Conservation (phyloP, 2,329 filamentous ascomycete species). For the Penicillium sp. region DNA sequence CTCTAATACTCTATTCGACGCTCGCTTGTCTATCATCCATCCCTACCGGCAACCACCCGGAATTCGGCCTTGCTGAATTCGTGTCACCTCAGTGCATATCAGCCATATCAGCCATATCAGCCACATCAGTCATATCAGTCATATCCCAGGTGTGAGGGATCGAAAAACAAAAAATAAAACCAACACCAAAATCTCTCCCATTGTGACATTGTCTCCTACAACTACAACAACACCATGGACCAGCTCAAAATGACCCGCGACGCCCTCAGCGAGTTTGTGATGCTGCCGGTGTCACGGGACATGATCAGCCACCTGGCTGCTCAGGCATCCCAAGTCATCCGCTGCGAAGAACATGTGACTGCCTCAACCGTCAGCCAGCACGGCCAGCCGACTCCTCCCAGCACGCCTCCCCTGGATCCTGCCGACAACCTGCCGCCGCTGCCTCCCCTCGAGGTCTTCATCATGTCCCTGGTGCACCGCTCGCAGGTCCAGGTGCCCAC, state of each 20-base stretch:
- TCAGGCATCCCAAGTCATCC: constrained; percentile 46
- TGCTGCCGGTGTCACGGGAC: constrained; percentile 43
- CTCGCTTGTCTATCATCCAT: background rate
- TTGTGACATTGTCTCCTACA: background rate
- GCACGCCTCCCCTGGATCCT: constrained; percentile 53
- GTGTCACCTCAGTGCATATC: too few relatives aligned
- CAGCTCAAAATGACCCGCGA: constrained; percentile 24
- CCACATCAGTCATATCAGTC: too few relatives aligned
- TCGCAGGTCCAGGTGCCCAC: constrained; percentile 97
- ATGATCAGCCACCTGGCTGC: constrained; percentile 47
- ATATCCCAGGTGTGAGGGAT: constrained; percentile 1
- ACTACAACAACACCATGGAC: constrained; percentile 16
- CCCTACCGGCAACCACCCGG: constrained; percentile 1
- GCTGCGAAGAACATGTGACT: constrained; percentile 50
- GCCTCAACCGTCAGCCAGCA: constrained; percentile 36
- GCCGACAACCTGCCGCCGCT: constrained; percentile 47
- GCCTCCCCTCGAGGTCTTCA: constrained; percentile 84
- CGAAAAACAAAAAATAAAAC: background rate
- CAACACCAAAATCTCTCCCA: background rate
- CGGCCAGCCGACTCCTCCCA: constrained; percentile 57
- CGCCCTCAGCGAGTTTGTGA: constrained; percentile 47
- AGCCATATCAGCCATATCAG: too few relatives aligned
- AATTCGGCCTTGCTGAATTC: constrained; percentile 8
- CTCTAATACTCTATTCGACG: too few relatives aligned
- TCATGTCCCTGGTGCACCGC: constrained; percentile 80